Evolutionary conservation across 2,329 filamentous ascomycete genomes (phyloP).

Genomic region (Cladophialophora exuberans): DNA sequence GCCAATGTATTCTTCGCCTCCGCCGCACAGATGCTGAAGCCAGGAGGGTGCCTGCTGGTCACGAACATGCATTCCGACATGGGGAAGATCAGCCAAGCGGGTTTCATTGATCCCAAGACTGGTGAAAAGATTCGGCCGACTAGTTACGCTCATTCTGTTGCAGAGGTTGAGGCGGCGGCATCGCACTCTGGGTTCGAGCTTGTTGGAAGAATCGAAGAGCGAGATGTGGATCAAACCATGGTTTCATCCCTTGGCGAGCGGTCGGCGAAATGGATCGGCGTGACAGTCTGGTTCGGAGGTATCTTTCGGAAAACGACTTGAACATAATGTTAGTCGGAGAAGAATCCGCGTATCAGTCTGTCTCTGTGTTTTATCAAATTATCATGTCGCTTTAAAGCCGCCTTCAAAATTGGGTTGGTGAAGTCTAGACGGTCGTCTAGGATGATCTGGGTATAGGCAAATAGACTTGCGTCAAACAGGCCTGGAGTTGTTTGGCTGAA

Average conservation of each 20-base stretch:
- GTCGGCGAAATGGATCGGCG: constrained; percentile 64
- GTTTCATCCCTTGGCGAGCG: constrained; percentile 62
- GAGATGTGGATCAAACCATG: constrained; percentile 56
- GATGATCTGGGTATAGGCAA: constrained; percentile 84
- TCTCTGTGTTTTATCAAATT: constrained; percentile 69
- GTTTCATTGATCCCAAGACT: constrained; percentile 59
- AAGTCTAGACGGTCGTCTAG: constrained; percentile 67
- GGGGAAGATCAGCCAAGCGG: constrained; percentile 59
- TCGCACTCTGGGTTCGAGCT: constrained; percentile 50
- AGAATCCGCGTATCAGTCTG: constrained; percentile 52
- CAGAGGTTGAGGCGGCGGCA: constrained; percentile 57
- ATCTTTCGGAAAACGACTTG: constrained; percentile 45
- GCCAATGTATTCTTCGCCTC: constrained; percentile 58
- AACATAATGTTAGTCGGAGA: constrained; percentile 16
- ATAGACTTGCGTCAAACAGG: constrained; percentile 84
- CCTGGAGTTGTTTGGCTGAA: constrained; percentile 63
- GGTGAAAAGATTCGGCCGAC: constrained; percentile 62
- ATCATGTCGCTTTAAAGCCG: constrained; percentile 61
- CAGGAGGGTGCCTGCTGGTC: constrained; percentile 58
- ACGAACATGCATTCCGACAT: constrained; percentile 72
- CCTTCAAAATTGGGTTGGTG: constrained; percentile 56
- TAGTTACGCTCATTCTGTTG: constrained; percentile 60
- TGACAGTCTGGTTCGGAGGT: constrained; percentile 58
- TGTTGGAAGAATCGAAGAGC: constrained; percentile 47
- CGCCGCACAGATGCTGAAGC: constrained; percentile 47